Percentiles rank a stretch among this genome's conserved stretches.
Evolutionary conservation across 768 basidiomycete genomes (phyloP).

Genomic region (Filobasidium floriforme): DNA sequence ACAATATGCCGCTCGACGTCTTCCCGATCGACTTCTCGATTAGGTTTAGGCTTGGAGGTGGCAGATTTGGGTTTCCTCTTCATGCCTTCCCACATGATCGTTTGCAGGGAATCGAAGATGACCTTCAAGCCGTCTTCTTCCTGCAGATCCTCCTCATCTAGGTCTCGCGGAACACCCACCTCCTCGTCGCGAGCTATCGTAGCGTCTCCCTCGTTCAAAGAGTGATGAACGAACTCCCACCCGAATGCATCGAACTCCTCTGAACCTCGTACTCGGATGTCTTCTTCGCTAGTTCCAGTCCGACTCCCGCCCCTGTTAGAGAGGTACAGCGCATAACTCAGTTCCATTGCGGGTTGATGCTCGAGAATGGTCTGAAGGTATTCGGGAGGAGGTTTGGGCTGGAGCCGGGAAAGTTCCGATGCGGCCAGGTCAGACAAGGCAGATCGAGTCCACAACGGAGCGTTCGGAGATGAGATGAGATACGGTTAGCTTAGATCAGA

Average conservation of each 20-base stretch:
- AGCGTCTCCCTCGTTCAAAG: not conserved
- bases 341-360: not conserved
- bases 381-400: not conserved
- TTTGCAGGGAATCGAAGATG: not conserved
- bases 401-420: not conserved
- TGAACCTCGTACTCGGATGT: not conserved
- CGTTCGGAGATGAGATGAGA: too few species aligned
- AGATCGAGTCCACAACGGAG: too few species aligned
- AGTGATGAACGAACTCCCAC: not conserved
- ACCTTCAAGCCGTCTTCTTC: not conserved
- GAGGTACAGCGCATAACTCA: not conserved
- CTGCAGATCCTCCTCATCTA: not conserved
- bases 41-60: not conserved
- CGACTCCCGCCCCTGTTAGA: not conserved
- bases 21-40: not conserved
- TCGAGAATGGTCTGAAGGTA: not conserved
- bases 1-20: too few species aligned
- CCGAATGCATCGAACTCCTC: not conserved
- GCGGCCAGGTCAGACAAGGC: not conserved
- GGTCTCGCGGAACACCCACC: not conserved
- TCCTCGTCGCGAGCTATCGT: not conserved
- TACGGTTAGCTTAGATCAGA: too few species aligned
- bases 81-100: slow-evolving; percentile 1
- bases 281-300: not conserved
- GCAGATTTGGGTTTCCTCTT: not conserved